phyloP scores from a whole-genome alignment of 805 yeast species.

The Hanseniaspora guilliermondii region DNA sequence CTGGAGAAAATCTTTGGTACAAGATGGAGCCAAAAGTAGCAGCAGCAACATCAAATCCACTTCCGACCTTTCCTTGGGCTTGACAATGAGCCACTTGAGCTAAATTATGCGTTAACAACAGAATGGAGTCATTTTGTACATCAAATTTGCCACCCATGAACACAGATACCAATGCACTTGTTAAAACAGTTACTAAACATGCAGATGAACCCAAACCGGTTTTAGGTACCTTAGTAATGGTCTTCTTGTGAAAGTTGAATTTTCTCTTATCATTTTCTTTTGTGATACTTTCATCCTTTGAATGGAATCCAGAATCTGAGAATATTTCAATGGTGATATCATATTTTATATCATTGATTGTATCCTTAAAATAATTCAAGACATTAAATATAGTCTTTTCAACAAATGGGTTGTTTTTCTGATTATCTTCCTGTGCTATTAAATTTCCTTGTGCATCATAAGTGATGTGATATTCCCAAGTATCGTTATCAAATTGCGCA shows the following conservation, averaged over 20 bases:
- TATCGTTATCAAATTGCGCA: slow-evolving; percentile 63
- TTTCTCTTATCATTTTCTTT: slow-evolving; percentile 28
- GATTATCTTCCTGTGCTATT: slow-evolving; percentile 25
- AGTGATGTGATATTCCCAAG: slow-evolving; percentile 46
- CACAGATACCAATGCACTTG: slow-evolving; percentile 49
- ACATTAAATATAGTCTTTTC: slow-evolving; percentile 49
- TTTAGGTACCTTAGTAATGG: slow-evolving; percentile 67
- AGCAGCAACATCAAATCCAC: slow-evolving; percentile 95
- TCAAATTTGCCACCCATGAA: slow-evolving; percentile 31
- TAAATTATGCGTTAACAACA: slow-evolving; percentile 54
- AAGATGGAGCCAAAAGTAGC: slow-evolving; percentile 84
- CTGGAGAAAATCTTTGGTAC: slow-evolving; percentile 64
- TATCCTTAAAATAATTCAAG: slow-evolving; percentile 36
- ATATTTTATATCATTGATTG: slow-evolving; percentile 17
- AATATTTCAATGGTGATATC: slow-evolving; percentile 45
- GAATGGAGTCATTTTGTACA: slow-evolving; percentile 19
- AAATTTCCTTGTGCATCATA: slow-evolving; percentile 16
- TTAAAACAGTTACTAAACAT: slow-evolving; percentile 70
- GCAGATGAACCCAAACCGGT: slow-evolving; percentile 97
- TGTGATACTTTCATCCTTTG: slow-evolving; percentile 41
- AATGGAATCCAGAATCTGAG: slow-evolving; percentile 84
- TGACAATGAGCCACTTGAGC: slow-evolving; percentile 84
- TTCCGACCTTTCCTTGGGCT: slow-evolving; percentile 91
- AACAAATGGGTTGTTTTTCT: slow-evolving; percentile 56
- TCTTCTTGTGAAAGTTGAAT: slow-evolving; percentile 48